Conservation (phyloP, 2,329 filamentous ascomycete genomes). For the Pyrenophora teres region DNA sequence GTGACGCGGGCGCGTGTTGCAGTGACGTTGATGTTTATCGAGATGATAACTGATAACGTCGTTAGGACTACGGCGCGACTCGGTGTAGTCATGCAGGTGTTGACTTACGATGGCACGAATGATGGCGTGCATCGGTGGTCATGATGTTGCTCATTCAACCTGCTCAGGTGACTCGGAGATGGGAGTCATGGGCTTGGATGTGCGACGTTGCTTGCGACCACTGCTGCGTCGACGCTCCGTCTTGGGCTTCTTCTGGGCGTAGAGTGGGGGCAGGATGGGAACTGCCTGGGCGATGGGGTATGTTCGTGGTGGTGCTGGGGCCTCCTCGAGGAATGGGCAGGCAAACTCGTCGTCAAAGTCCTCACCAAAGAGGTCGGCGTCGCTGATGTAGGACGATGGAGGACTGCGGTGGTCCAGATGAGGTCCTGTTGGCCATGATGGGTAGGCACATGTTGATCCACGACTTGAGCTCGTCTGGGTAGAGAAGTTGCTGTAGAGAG, state of each 20-base stretch:
- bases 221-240: constrained; percentile 48
- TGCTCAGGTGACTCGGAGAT: constrained; percentile 49
- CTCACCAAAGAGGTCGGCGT: constrained; percentile 49
- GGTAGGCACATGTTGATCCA: constrained; percentile 47
- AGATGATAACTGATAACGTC: constrained; percentile 8
- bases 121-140: not conserved
- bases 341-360: constrained; percentile 42
- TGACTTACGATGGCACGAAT: constrained; percentile 11
- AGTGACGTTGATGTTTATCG: constrained; percentile 17
- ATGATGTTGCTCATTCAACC: constrained; percentile 39
- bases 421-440: constrained; percentile 48
- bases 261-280: constrained; percentile 47
- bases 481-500: constrained; percentile 46
- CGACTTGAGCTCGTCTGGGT: constrained; percentile 33
- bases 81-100: not conserved
- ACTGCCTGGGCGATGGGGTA: constrained; percentile 43
- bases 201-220: constrained; percentile 46
- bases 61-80: constrained; percentile 10
- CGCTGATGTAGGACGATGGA: constrained; percentile 49
- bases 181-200: constrained; percentile 50
- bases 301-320: constrained; percentile 48
- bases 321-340: constrained; percentile 45
- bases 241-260: constrained; percentile 49
- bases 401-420: constrained; percentile 45
- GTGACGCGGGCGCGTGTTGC: constrained; percentile 15